These are phyloP conservation scores for Alternaria novae-zelandiae DNA, from an alignment of 2,329 filamentous ascomycete genomes.

Conservation along the genomic window DNA sequence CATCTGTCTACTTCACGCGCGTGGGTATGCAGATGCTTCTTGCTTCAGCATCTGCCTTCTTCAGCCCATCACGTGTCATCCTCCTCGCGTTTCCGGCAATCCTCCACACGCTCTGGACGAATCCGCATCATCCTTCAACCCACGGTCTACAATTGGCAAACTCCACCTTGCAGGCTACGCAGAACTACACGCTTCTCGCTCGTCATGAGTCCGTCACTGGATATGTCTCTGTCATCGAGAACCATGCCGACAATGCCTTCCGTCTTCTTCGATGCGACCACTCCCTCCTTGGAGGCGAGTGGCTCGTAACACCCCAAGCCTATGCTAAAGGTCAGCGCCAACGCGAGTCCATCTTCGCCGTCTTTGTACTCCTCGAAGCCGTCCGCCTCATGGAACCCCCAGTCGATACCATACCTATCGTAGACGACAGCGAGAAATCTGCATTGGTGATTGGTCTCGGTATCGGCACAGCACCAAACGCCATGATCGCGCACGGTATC, in stretches of 20 bases:
- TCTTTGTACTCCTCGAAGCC: slow-evolving; percentile 96
- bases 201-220: slow-evolving; percentile 87
- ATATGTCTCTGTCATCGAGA: slow-evolving; percentile 90
- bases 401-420: slow-evolving; percentile 8
- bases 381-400: slow-evolving; percentile 74
- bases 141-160: slow-evolving; percentile 70
- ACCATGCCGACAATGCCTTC: slow-evolving; percentile 67
- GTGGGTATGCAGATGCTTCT: slow-evolving; percentile 74
- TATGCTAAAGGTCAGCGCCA: slow-evolving; percentile 57
- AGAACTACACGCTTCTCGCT: slow-evolving; percentile 78
- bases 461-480: slow-evolving; percentile 88
- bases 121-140: slow-evolving; percentile 73
- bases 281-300: slow-evolving; percentile 90
- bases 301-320: slow-evolving; percentile 65
- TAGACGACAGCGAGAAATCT: slow-evolving; percentile 70
- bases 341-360: slow-evolving; percentile 88
- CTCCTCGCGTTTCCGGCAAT: slow-evolving; percentile 74
- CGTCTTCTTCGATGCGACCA: slow-evolving; percentile 91
- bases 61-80: slow-evolving; percentile 73
- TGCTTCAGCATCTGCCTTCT: slow-evolving; percentile 67
- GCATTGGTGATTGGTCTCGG: slow-evolving; percentile 91
- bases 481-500: slow-evolving; percentile 85
- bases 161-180: slow-evolving; percentile 61
- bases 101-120: slow-evolving; percentile 72
- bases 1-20: slow-evolving; percentile 69